Evolutionary conservation across 2,329 filamentous ascomycete species (phyloP).

Genomic region (Trichoderma sp.): DNA sequence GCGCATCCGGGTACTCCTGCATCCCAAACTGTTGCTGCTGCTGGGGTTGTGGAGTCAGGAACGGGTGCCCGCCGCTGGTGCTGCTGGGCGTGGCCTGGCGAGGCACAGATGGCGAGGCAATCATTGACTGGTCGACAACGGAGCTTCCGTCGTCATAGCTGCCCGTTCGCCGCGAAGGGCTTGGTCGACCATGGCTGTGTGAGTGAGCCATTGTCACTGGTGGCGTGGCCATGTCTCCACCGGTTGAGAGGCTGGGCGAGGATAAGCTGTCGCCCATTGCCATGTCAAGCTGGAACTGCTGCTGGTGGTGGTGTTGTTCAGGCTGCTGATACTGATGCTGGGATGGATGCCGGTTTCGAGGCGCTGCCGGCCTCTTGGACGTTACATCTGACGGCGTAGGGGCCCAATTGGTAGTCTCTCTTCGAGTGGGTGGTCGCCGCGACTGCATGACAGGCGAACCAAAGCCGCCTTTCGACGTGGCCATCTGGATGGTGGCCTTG

Average conservation of each 20-base stretch:
- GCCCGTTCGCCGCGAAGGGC: slow-evolving; percentile 34
- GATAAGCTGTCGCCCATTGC: slow-evolving; percentile 44
- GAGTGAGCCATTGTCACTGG: slow-evolving; percentile 40
- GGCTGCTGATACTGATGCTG: slow-evolving; percentile 31
- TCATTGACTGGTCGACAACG: slow-evolving; percentile 45
- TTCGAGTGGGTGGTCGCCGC: slow-evolving; percentile 29
- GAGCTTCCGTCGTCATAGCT: slow-evolving; percentile 36
- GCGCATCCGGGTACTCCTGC: slow-evolving; percentile 51
- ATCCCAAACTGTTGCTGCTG: slow-evolving; percentile 41
- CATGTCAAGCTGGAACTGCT: slow-evolving; percentile 41
- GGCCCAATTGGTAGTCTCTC: slow-evolving; percentile 37
- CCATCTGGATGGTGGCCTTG: slow-evolving; percentile 95
- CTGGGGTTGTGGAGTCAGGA: background rate
- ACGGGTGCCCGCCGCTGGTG: slow-evolving; percentile 32
- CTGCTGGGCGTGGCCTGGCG: slow-evolving; percentile 41
- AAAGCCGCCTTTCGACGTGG: slow-evolving; percentile 82
- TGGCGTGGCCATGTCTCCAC: slow-evolving; percentile 45
- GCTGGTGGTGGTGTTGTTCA: slow-evolving; percentile 22
- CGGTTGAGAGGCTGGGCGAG: slow-evolving; percentile 43
- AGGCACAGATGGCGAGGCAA: slow-evolving; percentile 48
- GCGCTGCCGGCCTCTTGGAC: slow-evolving; percentile 27
- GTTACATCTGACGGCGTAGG: slow-evolving; percentile 34
- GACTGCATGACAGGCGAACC: slow-evolving; percentile 47
- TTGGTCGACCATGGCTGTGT: slow-evolving; percentile 35
- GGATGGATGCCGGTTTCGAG: slow-evolving; percentile 31